These are phyloP conservation scores for Trametes gibbosa DNA, from an alignment of 768 basidiomycete species.

Conservation along the genomic window DNA sequence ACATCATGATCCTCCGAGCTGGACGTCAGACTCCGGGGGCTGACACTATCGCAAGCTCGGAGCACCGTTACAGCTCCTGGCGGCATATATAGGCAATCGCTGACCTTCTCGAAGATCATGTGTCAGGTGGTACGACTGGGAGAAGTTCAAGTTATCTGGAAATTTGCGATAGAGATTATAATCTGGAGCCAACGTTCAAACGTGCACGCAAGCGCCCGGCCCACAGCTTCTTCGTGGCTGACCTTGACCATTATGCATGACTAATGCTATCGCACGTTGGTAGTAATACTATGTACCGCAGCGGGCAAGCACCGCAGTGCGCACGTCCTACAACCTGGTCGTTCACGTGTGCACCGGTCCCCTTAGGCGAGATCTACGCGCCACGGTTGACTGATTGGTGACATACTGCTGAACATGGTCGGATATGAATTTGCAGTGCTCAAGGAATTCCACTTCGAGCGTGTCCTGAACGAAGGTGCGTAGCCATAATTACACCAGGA, in stretches of 20 bases:
- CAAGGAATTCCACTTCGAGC: slow-evolving; percentile 52
- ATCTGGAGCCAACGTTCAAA: too few species aligned
- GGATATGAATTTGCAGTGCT: slow-evolving; percentile 29
- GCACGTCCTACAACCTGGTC: too few species aligned
- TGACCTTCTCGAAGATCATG: neutral
- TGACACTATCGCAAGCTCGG: neutral
- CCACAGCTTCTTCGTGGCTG: neutral
- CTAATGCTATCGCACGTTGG: neutral
- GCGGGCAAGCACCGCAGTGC: too few species aligned
- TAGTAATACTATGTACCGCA: neutral
- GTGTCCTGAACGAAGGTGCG: slow-evolving; percentile 50
- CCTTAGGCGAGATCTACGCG: too few species aligned
- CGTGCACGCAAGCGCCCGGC: neutral
- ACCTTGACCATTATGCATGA: too few species aligned
- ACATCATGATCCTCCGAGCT: too few species aligned
- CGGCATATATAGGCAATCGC: neutral
- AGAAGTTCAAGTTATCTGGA: neutral
- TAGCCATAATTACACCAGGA: neutral
- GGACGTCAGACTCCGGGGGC: neutral
- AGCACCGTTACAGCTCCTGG: neutral
- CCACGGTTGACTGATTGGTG: too few species aligned
- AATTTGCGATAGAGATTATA: neutral
- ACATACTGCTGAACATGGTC: neutral
- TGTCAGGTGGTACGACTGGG: neutral
- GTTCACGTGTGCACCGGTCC: too few species aligned